phyloP scores from a whole-genome alignment of 768 basidiomycete species.

The Dictyophora rubrovolvata region DNA sequence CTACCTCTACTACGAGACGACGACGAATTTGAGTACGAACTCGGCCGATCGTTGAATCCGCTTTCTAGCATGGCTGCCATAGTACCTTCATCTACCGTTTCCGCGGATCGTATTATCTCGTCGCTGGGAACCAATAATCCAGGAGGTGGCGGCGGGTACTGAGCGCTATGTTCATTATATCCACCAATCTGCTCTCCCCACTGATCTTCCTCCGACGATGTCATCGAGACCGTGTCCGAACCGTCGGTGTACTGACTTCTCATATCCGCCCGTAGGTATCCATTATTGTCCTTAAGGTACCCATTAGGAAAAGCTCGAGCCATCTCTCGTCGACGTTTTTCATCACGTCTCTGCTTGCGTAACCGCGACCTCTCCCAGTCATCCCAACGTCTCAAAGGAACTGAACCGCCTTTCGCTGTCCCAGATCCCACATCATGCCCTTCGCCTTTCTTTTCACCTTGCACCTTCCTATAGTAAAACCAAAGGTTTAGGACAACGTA shows the following conservation, averaged over 20 bases:
- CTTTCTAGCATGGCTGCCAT: constrained; percentile 87
- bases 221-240: constrained; percentile 71
- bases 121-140: constrained; percentile 42
- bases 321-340: constrained; percentile 68
- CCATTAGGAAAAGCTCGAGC: constrained; percentile 69
- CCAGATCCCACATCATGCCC: constrained; percentile 65
- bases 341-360: constrained; percentile 83
- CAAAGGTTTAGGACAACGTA: constrained; percentile 13
- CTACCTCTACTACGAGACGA: neutral
- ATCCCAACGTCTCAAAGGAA: constrained; percentile 98
- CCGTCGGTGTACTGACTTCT: constrained; percentile 49
- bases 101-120: constrained; percentile 22
- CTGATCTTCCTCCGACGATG: constrained; percentile 87
- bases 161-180: constrained; percentile 77
- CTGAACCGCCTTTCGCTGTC: constrained; percentile 39
- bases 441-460: constrained; percentile 74
- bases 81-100: constrained; percentile 57
- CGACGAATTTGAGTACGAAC: constrained; percentile 23
- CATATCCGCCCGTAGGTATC: constrained; percentile 49
- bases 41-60: constrained; percentile 72
- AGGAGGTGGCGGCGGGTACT: constrained; percentile 81
- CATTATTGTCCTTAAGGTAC: constrained; percentile 50
- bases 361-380: constrained; percentile 97
- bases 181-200: constrained; percentile 94
- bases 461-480: constrained; percentile 66